Conservation (phyloP, 139 green algal genomes). For the Edaphochlamys debaryana region DNA sequence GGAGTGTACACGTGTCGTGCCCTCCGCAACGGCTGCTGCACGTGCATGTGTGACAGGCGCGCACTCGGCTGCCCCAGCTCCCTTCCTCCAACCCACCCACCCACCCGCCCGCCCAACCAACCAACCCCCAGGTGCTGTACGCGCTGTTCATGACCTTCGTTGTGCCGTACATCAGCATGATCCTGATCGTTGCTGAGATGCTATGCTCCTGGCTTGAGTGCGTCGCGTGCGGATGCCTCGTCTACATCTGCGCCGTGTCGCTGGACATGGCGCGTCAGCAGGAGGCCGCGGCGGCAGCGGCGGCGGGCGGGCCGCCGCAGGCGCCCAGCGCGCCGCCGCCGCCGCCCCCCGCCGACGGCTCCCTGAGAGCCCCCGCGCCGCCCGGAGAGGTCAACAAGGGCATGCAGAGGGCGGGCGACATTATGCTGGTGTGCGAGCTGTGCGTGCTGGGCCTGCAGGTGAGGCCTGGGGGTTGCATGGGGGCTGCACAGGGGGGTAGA, state of each 20-base stretch:
- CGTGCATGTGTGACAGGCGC: too few relatives aligned
- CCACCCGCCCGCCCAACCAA: too few relatives aligned
- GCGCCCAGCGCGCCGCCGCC: neutral
- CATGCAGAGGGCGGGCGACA: conserved; percentile 1
- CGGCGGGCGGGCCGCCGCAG: neutral
- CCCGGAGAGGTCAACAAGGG: too few relatives aligned
- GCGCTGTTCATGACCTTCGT: conserved; percentile 16
- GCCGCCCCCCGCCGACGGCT: neutral
- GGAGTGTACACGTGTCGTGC: too few relatives aligned
- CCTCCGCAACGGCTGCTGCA: too few relatives aligned
- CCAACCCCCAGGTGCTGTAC: too few relatives aligned
- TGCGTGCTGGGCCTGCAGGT: conserved; percentile 8
- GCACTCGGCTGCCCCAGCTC: too few relatives aligned
- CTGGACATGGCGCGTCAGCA: neutral
- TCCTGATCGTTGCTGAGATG: conserved; percentile 23
- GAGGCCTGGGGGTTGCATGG: neutral
- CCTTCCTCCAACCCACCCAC: too few relatives aligned
- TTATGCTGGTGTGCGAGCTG: conserved; percentile 29
- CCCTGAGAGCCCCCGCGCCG: neutral
- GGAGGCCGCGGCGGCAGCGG: neutral
- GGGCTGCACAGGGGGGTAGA: neutral
- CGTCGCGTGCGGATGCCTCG: conserved; percentile 3
- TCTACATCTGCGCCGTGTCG: neutral
- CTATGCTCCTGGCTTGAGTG: conserved; percentile 20
- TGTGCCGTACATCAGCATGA: conserved; percentile 28